phyloP scores from a whole-genome alignment of 331 rosid species.

The Rosa hybrid region DNA sequence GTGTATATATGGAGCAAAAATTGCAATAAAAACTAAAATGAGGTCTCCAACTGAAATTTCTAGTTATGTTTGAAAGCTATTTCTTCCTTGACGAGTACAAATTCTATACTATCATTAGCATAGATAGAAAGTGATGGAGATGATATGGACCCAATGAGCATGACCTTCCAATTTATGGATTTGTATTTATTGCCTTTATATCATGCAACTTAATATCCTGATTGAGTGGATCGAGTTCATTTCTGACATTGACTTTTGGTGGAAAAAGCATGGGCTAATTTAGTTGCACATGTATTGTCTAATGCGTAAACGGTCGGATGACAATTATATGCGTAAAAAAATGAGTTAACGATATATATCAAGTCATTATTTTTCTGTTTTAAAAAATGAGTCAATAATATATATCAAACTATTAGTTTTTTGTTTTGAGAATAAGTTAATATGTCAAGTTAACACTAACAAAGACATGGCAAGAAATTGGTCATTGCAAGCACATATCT shows the following conservation, averaged over 20 bases:
- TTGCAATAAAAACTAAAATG: background rate
- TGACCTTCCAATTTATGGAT: background rate
- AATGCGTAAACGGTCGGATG: background rate
- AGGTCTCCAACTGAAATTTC: background rate
- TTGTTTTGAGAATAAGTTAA: too few species aligned
- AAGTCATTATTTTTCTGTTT: too few species aligned
- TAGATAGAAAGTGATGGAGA: background rate
- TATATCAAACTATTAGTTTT: too few species aligned
- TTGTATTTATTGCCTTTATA: background rate
- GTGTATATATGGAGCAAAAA: background rate
- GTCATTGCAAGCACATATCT: background rate
- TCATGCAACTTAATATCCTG: background rate
- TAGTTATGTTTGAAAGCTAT: background rate
- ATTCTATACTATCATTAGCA: background rate
- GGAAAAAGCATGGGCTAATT: background rate
- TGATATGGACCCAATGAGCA: background rate
- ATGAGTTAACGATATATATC: too few species aligned
- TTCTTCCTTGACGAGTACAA: background rate
- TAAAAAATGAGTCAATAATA: too few species aligned
- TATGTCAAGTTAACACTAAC: too few species aligned
- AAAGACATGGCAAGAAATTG: background rate
- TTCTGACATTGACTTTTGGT: background rate
- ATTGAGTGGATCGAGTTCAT: background rate
- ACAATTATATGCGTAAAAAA: too few species aligned
- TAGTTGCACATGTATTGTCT: slow-evolving; percentile 1